These are phyloP conservation scores for Ramularia endophylla DNA, from an alignment of 2,329 filamentous ascomycete genomes.

Conservation along the genomic window DNA sequence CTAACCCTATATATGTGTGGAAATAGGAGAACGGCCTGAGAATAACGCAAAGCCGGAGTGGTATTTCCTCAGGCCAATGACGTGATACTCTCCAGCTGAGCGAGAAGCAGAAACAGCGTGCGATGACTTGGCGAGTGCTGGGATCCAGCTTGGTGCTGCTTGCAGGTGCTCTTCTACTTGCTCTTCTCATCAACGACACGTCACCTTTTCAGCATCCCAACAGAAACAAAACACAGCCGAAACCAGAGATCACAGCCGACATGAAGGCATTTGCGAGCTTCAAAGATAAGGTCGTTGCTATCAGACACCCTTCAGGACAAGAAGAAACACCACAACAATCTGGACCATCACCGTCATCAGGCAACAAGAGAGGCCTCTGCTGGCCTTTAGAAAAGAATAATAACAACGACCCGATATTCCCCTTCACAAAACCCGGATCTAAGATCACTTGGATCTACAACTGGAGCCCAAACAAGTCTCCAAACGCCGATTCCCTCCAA, in stretches of 20 bases:
- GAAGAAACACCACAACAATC: background rate
- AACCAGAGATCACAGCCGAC: background rate
- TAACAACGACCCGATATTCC: conserved; percentile 21
- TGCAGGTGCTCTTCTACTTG: no score
- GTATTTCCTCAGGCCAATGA: no score
- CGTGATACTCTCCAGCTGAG: no score
- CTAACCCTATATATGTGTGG: no score
- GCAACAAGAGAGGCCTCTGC: conserved; percentile 28
- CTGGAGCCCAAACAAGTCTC: conserved; percentile 27
- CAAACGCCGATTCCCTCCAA: conserved; percentile 19
- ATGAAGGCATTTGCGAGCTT: background rate
- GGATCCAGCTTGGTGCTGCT: no score
- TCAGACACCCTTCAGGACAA: background rate
- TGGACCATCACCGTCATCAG: background rate
- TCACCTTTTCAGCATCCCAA: no score
- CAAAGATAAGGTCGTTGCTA: background rate
- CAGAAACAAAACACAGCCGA: no score
- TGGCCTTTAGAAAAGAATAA: conserved; percentile 29
- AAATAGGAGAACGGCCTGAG: no score
- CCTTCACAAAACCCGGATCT: conserved; percentile 28
- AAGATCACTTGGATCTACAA: conserved; percentile 31
- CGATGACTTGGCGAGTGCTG: no score
- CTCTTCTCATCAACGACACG: no score
- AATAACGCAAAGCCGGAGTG: no score
- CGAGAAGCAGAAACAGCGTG: no score